A percentile compares a stretch with the other conserved stretches of the same genome.
Conservation (phyloP, 176 grass and related monocot species). For the Typha latifolia region DNA sequence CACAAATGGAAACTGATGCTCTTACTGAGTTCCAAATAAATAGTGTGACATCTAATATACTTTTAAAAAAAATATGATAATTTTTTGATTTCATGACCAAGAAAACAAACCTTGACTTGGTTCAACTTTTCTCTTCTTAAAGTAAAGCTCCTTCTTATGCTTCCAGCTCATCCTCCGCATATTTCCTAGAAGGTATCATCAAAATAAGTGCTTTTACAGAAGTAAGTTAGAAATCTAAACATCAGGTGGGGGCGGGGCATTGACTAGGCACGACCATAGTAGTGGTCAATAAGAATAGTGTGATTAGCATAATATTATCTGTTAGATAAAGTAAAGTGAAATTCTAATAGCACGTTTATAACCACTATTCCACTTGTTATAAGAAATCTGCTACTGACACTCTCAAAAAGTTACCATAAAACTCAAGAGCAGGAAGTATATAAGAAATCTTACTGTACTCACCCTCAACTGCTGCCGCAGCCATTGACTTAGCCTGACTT, state of each 20-base stretch:
- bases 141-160: conserved; percentile 51
- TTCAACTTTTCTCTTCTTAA: conserved; percentile 43
- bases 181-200: conserved; percentile 57
- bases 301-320: background rate
- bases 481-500: conserved; percentile 93
- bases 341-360: background rate
- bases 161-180: conserved; percentile 76
- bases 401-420: background rate
- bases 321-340: background rate
- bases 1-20: conserved; percentile 7
- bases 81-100: conserved; percentile 1
- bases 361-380: background rate
- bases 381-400: background rate
- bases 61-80: background rate
- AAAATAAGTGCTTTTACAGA: conserved; percentile 1
- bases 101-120: conserved; percentile 57
- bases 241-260: conserved; percentile 1
- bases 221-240: conserved; percentile 19
- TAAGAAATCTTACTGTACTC: conserved; percentile 23
- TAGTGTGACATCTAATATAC: background rate
- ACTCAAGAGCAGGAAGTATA: conserved; percentile 1
- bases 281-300: background rate
- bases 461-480: conserved; percentile 84
- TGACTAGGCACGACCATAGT: background rate
- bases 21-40: background rate